phyloP scores from a whole-genome alignment of 306 rosid species.

The Inga leiocalycina region DNA sequence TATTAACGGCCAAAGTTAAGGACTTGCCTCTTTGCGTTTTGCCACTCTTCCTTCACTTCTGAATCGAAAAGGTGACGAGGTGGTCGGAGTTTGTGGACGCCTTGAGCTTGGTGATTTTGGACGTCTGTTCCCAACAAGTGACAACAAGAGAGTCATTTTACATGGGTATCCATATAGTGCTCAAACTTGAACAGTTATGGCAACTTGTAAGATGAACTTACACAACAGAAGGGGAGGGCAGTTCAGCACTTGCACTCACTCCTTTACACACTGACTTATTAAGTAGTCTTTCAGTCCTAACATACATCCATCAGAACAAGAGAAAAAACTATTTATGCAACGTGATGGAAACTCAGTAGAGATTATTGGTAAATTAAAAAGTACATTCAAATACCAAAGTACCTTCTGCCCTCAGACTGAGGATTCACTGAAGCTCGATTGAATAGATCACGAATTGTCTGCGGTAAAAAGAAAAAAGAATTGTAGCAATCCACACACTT shows the following conservation, averaged over 20 bases:
- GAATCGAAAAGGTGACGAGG: slow-evolving; percentile 65
- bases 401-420: slow-evolving; percentile 61
- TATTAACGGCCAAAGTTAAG: slow-evolving; percentile 12
- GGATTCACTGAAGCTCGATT: slow-evolving; percentile 51
- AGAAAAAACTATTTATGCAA: slow-evolving; percentile 24
- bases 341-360: slow-evolving; percentile 11
- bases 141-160: slow-evolving; percentile 11
- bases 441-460: slow-evolving; percentile 55
- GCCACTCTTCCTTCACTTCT: slow-evolving; percentile 91
- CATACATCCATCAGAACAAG: slow-evolving; percentile 14
- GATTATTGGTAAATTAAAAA: neutral
- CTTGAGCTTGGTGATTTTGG: slow-evolving; percentile 46
- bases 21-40: slow-evolving; percentile 84
- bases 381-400: slow-evolving; percentile 31
- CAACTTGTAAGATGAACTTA: slow-evolving; percentile 31
- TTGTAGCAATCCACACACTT: neutral
- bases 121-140: slow-evolving; percentile 32
- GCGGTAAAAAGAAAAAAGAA: neutral
- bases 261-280: slow-evolving; percentile 42
- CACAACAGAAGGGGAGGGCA: slow-evolving; percentile 39
- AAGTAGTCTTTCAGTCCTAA: slow-evolving; percentile 46
- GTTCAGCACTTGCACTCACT: slow-evolving; percentile 39
- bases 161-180: slow-evolving; percentile 7
- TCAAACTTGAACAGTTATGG: slow-evolving; percentile 18
- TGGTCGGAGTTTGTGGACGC: slow-evolving; percentile 48